A percentile compares a stretch with the other conserved stretches of the same genome.
These are phyloP conservation scores for Fusarium anguioides DNA, from an alignment of 2,329 filamentous ascomycete species.

Conservation along the genomic window DNA sequence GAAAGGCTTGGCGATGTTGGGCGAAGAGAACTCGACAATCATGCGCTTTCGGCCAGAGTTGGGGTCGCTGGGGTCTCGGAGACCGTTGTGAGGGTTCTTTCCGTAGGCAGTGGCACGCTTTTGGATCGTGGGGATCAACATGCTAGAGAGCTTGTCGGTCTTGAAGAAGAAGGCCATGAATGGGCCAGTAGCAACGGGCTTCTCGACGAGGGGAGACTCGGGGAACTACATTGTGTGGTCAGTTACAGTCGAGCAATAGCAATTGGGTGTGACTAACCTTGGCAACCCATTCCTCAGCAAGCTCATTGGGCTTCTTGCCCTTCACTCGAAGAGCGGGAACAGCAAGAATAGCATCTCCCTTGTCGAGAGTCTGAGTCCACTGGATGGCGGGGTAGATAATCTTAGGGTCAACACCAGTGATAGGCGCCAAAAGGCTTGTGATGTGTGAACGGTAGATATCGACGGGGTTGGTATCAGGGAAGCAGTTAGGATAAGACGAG, in stretches of 20 bases:
- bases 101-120: conserved; percentile 65
- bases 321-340: conserved; percentile 84
- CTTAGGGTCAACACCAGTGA: conserved; percentile 75
- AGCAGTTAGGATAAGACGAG: conserved; percentile 64
- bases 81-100: conserved; percentile 66
- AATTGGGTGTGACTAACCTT: conserved; percentile 58
- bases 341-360: conserved; percentile 83
- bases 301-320: conserved; percentile 71
- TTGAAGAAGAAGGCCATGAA: conserved; percentile 87
- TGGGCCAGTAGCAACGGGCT: conserved; percentile 72
- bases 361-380: conserved; percentile 83
- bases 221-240: conserved; percentile 66
- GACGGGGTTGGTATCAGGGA: conserved; percentile 78
- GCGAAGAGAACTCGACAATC: conserved; percentile 85
- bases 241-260: background rate
- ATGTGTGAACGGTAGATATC: conserved; percentile 85
- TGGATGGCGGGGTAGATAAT: conserved; percentile 81
- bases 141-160: conserved; percentile 69
- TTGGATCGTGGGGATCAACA: conserved; percentile 77
- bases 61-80: conserved; percentile 70
- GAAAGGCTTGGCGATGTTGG: conserved; percentile 89
- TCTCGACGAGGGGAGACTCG: conserved; percentile 77
- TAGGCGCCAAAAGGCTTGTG: conserved; percentile 72
- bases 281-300: conserved; percentile 70
- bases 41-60: conserved; percentile 71